Base-by-base conservation (phyloP, 768 basidiomycete genomes). In the Epithele typhae region DNA sequence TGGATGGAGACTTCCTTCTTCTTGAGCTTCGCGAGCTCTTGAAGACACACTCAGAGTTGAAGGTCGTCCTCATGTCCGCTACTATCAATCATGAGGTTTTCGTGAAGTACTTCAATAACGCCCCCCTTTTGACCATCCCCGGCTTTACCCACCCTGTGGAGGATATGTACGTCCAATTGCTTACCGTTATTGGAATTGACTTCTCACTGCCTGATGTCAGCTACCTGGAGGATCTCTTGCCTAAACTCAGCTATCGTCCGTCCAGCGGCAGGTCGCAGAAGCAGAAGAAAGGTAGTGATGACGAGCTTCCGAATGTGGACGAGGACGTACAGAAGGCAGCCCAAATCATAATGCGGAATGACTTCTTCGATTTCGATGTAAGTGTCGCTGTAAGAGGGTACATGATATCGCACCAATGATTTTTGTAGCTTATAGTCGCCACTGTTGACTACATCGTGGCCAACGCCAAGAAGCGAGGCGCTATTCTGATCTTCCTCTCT, bases 71-170 rank as follows among this genome's bases (percentile, higher is more conserved):
- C 37, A 96, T 96, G 92, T 92, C 88, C 25, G 94, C 94, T 4
- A 97, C 94, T 0, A 94, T 95, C 64, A 94, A 96, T 58, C 89
- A 92, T 49, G 75, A 88, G 52, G 78, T 74, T n/a, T 93, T 92
- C 55, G 70, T 83, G 39, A 74, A 77, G 46, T 97, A 97, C 63
- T 96, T 95, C 60, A 63, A 79, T 40, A 74, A 77, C 18, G 91
- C 92, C 3, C 92, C 94, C 1, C 71, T 89, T 38, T 68, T 96
- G 43, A 77, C 74, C 22, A 96, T 97, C 22, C 90, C 92, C 3
- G 94, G 94, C 1, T 79, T 81, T 55, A 78, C 86, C 1, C 72
- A 87, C 60, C 90, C 88, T 3, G 84, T 95, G 4, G 71, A 71
- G 27, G 89, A 94, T 60, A 71, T 74, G 88, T 85, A 40, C 45